phyloP scores from a whole-genome alignment of 345 rosid species.

The Acer saccharum region DNA sequence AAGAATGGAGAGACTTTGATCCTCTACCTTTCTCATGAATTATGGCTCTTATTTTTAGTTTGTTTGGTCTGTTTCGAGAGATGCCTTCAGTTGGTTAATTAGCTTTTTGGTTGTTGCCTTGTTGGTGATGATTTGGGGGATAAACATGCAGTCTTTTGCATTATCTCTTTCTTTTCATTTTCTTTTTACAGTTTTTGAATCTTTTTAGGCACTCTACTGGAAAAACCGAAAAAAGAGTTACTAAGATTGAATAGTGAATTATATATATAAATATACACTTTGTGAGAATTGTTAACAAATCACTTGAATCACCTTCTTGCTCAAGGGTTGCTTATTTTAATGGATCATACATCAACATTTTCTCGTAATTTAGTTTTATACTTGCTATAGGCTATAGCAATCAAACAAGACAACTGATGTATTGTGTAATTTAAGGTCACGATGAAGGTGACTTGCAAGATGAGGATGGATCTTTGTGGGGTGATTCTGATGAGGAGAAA shows the following conservation, averaged over 20 bases:
- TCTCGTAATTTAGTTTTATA: background rate
- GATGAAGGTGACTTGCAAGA: conserved; percentile 30
- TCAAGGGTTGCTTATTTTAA: background rate
- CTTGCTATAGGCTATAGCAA: background rate
- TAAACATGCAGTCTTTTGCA: too few relatives aligned
- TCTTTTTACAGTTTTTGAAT: too few relatives aligned
- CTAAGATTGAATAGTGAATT: too few relatives aligned
- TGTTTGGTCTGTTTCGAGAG: background rate
- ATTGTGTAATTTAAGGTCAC: conserved; percentile 25
- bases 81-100: background rate
- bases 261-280: too few relatives aligned
- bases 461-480: conserved; percentile 47
- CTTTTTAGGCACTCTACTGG: too few relatives aligned
- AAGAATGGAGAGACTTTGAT: background rate
- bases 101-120: background rate
- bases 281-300: background rate
- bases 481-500: conserved; percentile 54
- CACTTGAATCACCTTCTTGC: background rate
- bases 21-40: background rate
- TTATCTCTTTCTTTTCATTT: too few relatives aligned
- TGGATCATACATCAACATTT: background rate
- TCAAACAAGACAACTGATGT: background rate
- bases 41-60: background rate
- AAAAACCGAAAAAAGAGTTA: too few relatives aligned
- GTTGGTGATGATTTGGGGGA: background rate